Percentiles rank a stretch among this genome's conserved stretches.
These are phyloP conservation scores for Xylaria flabelliformis DNA, from an alignment of 495 filamentous ascomycete genomes.

Conservation along the genomic window DNA sequence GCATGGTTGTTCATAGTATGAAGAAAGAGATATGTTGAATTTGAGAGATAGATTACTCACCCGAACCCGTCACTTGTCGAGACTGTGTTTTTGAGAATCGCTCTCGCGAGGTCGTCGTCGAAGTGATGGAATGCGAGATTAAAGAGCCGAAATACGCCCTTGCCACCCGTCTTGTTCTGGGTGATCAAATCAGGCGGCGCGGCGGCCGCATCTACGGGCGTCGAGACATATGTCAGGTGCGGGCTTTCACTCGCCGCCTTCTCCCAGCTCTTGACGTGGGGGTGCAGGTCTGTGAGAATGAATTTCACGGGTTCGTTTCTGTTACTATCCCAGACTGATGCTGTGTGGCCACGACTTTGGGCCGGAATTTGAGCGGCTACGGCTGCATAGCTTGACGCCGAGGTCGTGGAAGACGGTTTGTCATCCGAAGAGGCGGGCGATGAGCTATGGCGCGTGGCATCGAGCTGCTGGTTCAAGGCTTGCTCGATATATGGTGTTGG, in stretches of 20 bases:
- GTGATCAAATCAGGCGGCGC: slow-evolving; percentile 52
- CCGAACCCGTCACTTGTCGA: slow-evolving; percentile 69
- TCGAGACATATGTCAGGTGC: slow-evolving; percentile 59
- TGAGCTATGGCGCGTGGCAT: slow-evolving; percentile 29
- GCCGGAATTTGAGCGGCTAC: slow-evolving; percentile 19
- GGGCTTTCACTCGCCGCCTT: slow-evolving; percentile 54
- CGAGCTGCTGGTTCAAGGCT: slow-evolving; percentile 56
- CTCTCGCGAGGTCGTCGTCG: slow-evolving; percentile 62
- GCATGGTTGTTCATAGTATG: not conserved
- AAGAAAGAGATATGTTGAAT: not conserved
- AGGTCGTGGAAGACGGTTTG: not conserved
- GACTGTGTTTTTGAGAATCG: slow-evolving; percentile 66
- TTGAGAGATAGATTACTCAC: slow-evolving; percentile 41
- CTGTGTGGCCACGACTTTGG: not conserved
- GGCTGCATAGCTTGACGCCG: slow-evolving; percentile 34
- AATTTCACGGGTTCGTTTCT: slow-evolving; percentile 55
- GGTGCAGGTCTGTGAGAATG: slow-evolving; percentile 72
- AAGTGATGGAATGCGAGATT: slow-evolving; percentile 83
- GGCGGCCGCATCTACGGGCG: slow-evolving; percentile 66
- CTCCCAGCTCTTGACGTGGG: slow-evolving; percentile 68
- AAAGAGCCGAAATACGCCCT: slow-evolving; percentile 68
- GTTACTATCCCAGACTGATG: slow-evolving; percentile 23
- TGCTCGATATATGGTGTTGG: slow-evolving; percentile 69
- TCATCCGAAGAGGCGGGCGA: slow-evolving; percentile 19
- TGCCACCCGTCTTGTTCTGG: slow-evolving; percentile 39